Conservation (phyloP, 768 basidiomycete species). For the Xerocomus spinulosus region DNA sequence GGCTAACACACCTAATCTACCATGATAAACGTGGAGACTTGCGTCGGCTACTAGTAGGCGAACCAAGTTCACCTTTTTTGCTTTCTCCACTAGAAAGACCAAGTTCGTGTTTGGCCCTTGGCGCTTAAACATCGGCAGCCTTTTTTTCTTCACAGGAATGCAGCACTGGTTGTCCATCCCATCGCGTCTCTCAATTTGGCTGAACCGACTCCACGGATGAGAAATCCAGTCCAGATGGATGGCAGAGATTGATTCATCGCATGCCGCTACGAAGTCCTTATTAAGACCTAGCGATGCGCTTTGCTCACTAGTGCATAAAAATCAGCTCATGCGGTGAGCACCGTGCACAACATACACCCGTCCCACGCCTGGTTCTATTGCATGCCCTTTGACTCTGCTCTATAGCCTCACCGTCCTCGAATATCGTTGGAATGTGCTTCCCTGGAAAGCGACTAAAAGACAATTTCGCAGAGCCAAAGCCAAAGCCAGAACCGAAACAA, state of each 20-base stretch:
- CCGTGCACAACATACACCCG: slow-evolving; percentile 1
- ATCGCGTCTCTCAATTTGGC: background rate
- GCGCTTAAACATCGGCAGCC: too few relatives aligned
- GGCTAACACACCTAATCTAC: too few relatives aligned
- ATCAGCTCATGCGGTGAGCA: slow-evolving; percentile 13
- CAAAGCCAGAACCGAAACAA: slow-evolving; percentile 11
- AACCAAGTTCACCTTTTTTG: too few relatives aligned
- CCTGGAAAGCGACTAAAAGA: slow-evolving; percentile 35
- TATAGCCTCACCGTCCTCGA: slow-evolving; percentile 8
- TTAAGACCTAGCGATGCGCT: background rate
- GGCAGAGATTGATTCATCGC: background rate
- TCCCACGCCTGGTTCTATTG: slow-evolving; percentile 22
- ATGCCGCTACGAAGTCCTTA: background rate
- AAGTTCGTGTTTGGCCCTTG: background rate
- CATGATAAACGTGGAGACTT: too few relatives aligned
- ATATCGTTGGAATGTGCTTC: slow-evolving; percentile 33
- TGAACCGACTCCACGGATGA: slow-evolving; percentile 3
- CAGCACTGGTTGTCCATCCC: too few relatives aligned
- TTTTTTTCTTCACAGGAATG: too few relatives aligned
- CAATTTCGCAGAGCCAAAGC: slow-evolving; percentile 31
- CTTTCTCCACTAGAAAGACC: too few relatives aligned
- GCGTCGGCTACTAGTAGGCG: background rate
- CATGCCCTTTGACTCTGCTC: slow-evolving; percentile 1
- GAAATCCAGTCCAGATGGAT: slow-evolving; percentile 1
- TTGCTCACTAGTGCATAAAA: slow-evolving; percentile 7